Base-by-base conservation (phyloP, 148 eudicot species). In the Spergularia bocconei region DNA sequence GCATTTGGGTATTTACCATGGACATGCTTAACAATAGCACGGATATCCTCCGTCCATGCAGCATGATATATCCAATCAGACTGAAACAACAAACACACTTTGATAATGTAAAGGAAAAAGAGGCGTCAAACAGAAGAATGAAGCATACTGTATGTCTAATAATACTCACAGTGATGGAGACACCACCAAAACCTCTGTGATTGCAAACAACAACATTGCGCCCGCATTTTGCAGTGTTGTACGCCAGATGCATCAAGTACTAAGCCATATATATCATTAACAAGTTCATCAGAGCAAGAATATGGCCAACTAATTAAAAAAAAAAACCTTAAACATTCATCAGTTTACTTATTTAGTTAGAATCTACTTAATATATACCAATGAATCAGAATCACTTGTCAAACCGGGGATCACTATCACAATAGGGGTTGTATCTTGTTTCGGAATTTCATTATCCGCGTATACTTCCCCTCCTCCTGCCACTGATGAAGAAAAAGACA, bases 121-220 rank as follows among this genome's bases (percentile, higher is more conserved):
- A 19, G 60, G 54, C 21, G 54, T 6, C 52, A 66, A 13, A 50
- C 39, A 6, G 5, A 0, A 44, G 38, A 38, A 48, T 55, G 53
- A n/a, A 36, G 70, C 2, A 17, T 11, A 65, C n/a, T 13, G 25
- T 23, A 23, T 23, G 29, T 71, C 29, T 13, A 64, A 38, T 56
- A 88, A 38, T 56, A 88, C 97, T 92, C 76, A 94, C 98, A 69
- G 97, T 94, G 77, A 92, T 82, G 66, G 96, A 83, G 63, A 94
- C 83, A 47, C 97, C 98, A 21, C 97, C 98, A 71, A 92, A 84
- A 63, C 98, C 98, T 75, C 98, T 88, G 85, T 94, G 97, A 80
- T 94, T 94, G 89, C 89, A 60, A 69, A 90, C 87, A 39, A 94
- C 93, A 72, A 92, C 98, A 81, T 94, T 88, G 88, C 91, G 89